Evolutionary conservation across 805 yeast species (phyloP).

Genomic region (Teunomyces pallodes): DNA sequence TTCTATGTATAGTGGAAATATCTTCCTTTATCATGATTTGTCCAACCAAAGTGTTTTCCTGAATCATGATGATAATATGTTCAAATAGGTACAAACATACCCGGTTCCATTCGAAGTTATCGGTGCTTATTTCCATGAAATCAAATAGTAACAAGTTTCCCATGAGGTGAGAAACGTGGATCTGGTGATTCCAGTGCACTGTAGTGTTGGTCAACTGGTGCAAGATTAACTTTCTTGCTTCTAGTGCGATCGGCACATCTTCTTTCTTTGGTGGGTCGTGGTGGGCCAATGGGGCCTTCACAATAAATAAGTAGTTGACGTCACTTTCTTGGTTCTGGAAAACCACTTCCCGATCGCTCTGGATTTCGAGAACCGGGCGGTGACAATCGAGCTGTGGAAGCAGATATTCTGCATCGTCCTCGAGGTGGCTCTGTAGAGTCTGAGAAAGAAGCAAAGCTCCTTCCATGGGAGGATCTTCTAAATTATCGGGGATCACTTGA

Average conservation of each 20-base stretch:
- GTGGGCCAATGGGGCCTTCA: constrained; percentile 19
- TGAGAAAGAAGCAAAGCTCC: not conserved
- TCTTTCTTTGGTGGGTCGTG: not conserved
- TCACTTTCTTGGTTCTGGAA: constrained; percentile 3
- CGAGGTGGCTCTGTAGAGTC: not conserved
- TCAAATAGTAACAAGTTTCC: constrained; percentile 41
- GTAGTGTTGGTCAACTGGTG: not conserved
- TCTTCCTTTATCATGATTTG: constrained; percentile 37
- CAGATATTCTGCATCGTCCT: not conserved
- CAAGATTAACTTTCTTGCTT: constrained; percentile 1
- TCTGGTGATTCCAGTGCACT: constrained; percentile 7
- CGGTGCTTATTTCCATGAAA: constrained; percentile 38
- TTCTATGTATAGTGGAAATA: constrained; percentile 25
- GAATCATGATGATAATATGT: constrained; percentile 25
- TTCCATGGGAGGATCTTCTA: constrained; percentile 6
- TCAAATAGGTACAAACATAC: constrained; percentile 34
- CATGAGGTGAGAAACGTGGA: constrained; percentile 7
- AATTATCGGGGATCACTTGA: constrained; percentile 13
- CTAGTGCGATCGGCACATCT: not conserved
- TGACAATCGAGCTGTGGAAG: not conserved
- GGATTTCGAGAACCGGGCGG: not conserved
- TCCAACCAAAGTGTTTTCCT: constrained; percentile 34
- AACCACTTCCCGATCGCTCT: not conserved
- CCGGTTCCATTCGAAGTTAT: constrained; percentile 43
- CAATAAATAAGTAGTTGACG: constrained; percentile 16